Evolutionary conservation across 768 basidiomycete genomes (phyloP).

Genomic region (Rhizopogon vesiculosus): DNA sequence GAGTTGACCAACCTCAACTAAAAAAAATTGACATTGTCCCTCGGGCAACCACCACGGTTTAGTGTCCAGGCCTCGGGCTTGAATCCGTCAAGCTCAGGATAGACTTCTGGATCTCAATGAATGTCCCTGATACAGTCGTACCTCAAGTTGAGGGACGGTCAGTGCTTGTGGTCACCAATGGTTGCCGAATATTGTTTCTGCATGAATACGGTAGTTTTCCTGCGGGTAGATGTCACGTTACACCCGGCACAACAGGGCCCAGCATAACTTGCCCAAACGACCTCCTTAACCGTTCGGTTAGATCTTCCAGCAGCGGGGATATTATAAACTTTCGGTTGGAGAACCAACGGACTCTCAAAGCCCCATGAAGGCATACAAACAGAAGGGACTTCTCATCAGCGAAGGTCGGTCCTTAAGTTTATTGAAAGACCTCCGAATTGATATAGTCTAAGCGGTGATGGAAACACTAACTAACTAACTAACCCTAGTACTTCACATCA

Average conservation of each 20-base stretch:
- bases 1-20: neutral
- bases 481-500: slow-evolving; percentile 20
- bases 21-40: neutral
- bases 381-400: slow-evolving; percentile 21
- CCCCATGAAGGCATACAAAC: slow-evolving; percentile 26
- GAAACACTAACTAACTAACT: too few relatives aligned
- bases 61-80: neutral
- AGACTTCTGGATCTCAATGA: too few relatives aligned
- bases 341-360: slow-evolving; percentile 20
- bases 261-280: neutral
- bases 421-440: too few relatives aligned
- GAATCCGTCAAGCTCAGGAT: neutral
- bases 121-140: neutral
- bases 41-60: too few relatives aligned
- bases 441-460: too few relatives aligned
- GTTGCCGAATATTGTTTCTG: slow-evolving; percentile 14
- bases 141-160: neutral
- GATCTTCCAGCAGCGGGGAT: neutral
- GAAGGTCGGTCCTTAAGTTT: slow-evolving; percentile 24
- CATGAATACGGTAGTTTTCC: slow-evolving; percentile 16
- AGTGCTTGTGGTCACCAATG: slow-evolving; percentile 7
- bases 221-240: slow-evolving; percentile 8
- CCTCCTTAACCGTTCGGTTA: neutral
- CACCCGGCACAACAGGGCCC: neutral
- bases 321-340: neutral